phyloP scores from a whole-genome alignment of 169 alveolate species.

The Plasmodium yoelii region DNA sequence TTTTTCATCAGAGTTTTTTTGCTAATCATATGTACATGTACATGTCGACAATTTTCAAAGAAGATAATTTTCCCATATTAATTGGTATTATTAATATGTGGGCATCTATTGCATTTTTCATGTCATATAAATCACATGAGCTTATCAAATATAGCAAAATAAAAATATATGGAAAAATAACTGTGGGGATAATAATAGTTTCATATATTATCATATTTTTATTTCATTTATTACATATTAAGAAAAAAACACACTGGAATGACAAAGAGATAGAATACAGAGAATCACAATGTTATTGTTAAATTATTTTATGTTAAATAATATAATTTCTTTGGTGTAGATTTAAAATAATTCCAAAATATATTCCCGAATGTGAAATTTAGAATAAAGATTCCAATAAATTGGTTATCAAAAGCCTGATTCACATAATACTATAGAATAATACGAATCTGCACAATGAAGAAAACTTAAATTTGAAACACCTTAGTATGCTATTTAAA shows the following conservation, averaged over 20 bases:
- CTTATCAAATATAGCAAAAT: slow-evolving; percentile 14
- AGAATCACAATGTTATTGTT: no score
- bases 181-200: not conserved
- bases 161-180: slow-evolving; percentile 15
- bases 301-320: no score
- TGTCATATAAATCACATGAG: slow-evolving; percentile 51
- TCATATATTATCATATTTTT: slow-evolving; percentile 26
- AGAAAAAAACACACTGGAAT: slow-evolving; percentile 4
- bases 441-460: no score
- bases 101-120: slow-evolving; percentile 53
- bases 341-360: no score
- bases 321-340: no score
- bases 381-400: no score
- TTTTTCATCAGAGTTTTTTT: slow-evolving; percentile 70
- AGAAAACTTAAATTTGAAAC: no score
- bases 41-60: slow-evolving; percentile 66
- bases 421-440: no score
- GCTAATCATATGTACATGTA: slow-evolving; percentile 75
- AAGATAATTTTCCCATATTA: slow-evolving; percentile 50
- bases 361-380: no score
- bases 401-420: no score
- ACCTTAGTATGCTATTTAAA: no score
- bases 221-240: slow-evolving; percentile 28
- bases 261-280: no score
- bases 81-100: slow-evolving; percentile 67